Evolutionary conservation across 2,329 filamentous ascomycete species (phyloP).

Genomic region (Ophiocordyceps sinensis): DNA sequence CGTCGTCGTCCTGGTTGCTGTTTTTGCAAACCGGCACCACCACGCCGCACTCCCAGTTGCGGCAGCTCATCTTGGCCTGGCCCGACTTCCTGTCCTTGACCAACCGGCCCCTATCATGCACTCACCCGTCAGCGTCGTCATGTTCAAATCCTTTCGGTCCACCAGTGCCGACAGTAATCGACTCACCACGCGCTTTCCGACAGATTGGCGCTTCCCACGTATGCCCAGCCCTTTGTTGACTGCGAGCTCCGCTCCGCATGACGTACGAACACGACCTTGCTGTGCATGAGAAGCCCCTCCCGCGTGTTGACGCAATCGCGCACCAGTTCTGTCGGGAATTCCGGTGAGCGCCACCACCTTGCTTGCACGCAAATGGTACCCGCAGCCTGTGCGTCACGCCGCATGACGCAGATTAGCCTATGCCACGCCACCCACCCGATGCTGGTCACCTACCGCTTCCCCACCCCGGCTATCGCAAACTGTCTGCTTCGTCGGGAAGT

Average conservation of each 20-base stretch:
- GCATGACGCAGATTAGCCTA: slow-evolving; percentile 5
- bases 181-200: slow-evolving; percentile 85
- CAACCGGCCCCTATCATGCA: slow-evolving; percentile 54
- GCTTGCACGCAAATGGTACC: slow-evolving; percentile 72
- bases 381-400: slow-evolving; percentile 34
- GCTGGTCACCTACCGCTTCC: slow-evolving; percentile 22
- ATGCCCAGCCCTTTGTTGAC: slow-evolving; percentile 53
- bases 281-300: slow-evolving; percentile 68
- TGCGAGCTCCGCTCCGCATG: slow-evolving; percentile 1
- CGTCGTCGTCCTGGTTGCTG: slow-evolving; percentile 4
- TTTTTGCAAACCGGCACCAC: slow-evolving; percentile 42
- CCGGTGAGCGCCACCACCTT: slow-evolving; percentile 54
- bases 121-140: background rate
- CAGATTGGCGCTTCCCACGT: slow-evolving; percentile 81
- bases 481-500: slow-evolving; percentile 65
- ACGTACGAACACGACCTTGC: slow-evolving; percentile 53
- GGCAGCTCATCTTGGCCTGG: slow-evolving; percentile 61
- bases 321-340: slow-evolving; percentile 59
- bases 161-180: background rate
- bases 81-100: slow-evolving; percentile 54
- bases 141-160: background rate
- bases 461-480: slow-evolving; percentile 52
- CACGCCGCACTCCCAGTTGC: slow-evolving; percentile 95
- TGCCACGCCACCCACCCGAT: background rate
- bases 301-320: slow-evolving; percentile 63